These are phyloP conservation scores for Tuber aestivum DNA, from an alignment of 495 filamentous ascomycete genomes.

Conservation along the genomic window DNA sequence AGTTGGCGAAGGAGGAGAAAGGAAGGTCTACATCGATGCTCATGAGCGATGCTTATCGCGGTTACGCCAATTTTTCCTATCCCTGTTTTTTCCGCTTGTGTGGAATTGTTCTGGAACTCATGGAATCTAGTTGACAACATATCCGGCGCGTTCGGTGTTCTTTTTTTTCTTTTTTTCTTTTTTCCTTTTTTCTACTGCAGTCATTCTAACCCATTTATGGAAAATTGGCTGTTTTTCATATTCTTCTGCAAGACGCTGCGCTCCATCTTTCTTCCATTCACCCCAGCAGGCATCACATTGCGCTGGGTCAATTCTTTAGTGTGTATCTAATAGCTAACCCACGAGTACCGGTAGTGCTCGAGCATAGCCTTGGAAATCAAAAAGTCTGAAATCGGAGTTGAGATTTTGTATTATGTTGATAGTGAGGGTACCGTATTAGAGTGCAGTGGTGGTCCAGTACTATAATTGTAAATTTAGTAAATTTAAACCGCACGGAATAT, in stretches of 20 bases:
- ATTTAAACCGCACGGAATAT: background rate
- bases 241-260: background rate
- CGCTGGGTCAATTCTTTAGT: background rate
- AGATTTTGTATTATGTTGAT: background rate
- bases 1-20: background rate
- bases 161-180: conserved; percentile 8
- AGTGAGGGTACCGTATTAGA: too few species aligned
- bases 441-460: background rate
- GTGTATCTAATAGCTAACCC: background rate
- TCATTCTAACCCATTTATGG: background rate
- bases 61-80: background rate
- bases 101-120: background rate
- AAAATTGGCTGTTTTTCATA: background rate
- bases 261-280: background rate
- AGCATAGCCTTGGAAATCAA: background rate
- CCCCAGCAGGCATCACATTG: background rate
- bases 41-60: background rate
- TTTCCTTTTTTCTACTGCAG: background rate
- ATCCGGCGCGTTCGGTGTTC: background rate
- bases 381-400: background rate
- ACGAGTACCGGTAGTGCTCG: background rate
- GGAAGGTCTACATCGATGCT: conserved; percentile 6
- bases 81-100: background rate
- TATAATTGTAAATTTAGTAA: too few species aligned
- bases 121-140: background rate